Evolutionary conservation across 148 eudicot species (phyloP).

Genomic region (Hydrangea macrophylla): DNA sequence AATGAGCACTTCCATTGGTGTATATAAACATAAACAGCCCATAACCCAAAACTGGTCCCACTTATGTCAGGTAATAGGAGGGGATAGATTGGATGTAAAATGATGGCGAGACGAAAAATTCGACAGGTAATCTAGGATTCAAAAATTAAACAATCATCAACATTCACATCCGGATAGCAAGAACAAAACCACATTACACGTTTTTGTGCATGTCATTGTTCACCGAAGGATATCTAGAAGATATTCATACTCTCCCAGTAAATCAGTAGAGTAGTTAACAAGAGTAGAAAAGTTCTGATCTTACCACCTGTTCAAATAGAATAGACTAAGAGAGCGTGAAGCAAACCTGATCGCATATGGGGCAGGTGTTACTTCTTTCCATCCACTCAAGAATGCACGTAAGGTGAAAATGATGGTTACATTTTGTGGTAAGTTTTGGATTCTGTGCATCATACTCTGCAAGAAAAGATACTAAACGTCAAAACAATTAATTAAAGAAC

Average conservation of each 20-base stretch:
- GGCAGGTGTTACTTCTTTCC: slow-evolving; percentile 94
- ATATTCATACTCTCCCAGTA: not conserved
- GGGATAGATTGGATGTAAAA: too few species aligned
- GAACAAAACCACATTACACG: too few species aligned
- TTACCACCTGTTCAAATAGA: not conserved
- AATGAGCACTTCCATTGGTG: not conserved
- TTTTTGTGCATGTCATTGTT: too few species aligned
- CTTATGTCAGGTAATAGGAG: not conserved
- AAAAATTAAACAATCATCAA: too few species aligned
- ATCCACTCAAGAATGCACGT: slow-evolving; percentile 97
- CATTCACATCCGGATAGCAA: not conserved
- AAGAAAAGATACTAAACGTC: slow-evolving; percentile 10
- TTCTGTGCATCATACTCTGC: slow-evolving; percentile 79
- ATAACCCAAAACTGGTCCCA: not conserved
- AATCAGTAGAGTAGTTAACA: not conserved
- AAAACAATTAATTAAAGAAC: slow-evolving; percentile 1
- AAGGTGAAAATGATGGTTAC: slow-evolving; percentile 87
- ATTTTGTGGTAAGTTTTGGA: slow-evolving; percentile 65
- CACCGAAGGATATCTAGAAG: not conserved
- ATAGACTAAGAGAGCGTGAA: not conserved
- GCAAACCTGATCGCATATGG: slow-evolving; percentile 84
- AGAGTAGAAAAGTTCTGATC: not conserved
- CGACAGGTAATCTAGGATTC: too few species aligned
- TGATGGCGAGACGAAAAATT: not conserved
- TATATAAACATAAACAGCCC: not conserved